Evolutionary conservation across 805 yeast genomes (phyloP), one percentile per base, ranked within the genome.

Genomic region (Candida palmyrensis): DNA sequence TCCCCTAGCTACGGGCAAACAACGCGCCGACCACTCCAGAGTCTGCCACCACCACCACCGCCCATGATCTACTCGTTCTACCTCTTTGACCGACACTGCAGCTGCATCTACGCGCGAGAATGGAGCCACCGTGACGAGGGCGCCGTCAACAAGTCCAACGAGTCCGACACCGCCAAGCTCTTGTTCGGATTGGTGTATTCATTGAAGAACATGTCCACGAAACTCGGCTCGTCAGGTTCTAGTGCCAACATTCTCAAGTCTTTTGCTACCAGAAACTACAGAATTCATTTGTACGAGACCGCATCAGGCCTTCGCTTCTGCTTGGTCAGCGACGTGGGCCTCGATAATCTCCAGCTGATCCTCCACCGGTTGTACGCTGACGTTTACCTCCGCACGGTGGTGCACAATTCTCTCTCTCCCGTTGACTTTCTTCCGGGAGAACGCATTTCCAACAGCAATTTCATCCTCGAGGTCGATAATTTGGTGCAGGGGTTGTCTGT

Each of bases 71-170:
- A 81, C 61, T 84, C 96, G 8, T 82, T 89, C 51, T 85, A 88
- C 84, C 75, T 90, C 35, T 90, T 82, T 53, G 97, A 90, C 55
- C 73, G 92, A 53, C 97, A 90, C 59, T 85, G 97, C 59, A 63
- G 82, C 42, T 89, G 97, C 56, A 77, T 90, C 13, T 90, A 76
- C 58, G 75, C 75, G 41, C 66, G 94, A 33, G 94, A 85, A 53
- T 89, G 48, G 40, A 33, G 40, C 15, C 46, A 30, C 32, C 23
- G 27, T 18, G 32, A 20, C 35, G 40, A 39, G n/a, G 57, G 58
- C 12, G 22, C 47, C 6, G 48, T 56, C 33, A 81, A 79, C 47
- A 60, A 66, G 10, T 73, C 68, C 38, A 79, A 77, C 49, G 69
- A 73, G 27, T 81, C 80, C 30, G 87, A 88, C 49, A 66, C 75